Percentiles rank a stretch among this genome's conserved stretches.
These are phyloP conservation scores for Trichopus zeylanicus DNA, from an alignment of 116 monocot species.

Conservation along the genomic window DNA sequence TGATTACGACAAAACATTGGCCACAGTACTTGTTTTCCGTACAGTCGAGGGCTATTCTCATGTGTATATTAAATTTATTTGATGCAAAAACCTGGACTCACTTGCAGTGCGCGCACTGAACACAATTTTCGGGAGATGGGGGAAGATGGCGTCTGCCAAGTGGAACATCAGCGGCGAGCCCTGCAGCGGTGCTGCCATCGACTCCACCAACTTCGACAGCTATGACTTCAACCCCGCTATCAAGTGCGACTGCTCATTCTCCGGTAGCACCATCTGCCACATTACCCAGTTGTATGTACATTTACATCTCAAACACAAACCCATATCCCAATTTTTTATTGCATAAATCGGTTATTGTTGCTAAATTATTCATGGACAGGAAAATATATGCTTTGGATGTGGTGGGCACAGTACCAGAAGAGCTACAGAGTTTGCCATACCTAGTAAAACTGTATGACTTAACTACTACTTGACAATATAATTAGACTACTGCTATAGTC, in stretches of 20 bases:
- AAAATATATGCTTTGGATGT: conserved; percentile 50
- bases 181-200: conserved; percentile 36
- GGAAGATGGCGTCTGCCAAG: conserved; percentile 4
- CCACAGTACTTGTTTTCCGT: too few species aligned
- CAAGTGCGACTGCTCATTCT: conserved; percentile 36
- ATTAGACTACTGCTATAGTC: too few species aligned
- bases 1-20: too few species aligned
- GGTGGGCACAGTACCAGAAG: conserved; percentile 50
- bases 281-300: conserved; percentile 30
- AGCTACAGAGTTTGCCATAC: conserved; percentile 44
- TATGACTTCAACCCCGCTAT: conserved; percentile 25
- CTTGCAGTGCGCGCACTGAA: conserved; percentile 40
- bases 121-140: conserved; percentile 38
- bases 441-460: conserved; percentile 42
- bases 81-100: too few species aligned
- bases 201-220: conserved; percentile 11
- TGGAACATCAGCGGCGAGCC: conserved; percentile 56
- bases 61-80: too few species aligned
- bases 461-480: too few species aligned
- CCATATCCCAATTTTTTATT: too few species aligned
- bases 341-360: too few species aligned
- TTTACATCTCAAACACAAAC: neutral
- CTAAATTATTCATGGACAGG: conserved; percentile 33
- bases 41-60: too few species aligned
- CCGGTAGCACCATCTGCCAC: conserved; percentile 26